Evolutionary conservation across 176 grass and related monocot genomes (phyloP).

Genomic region (Carex cristatella): DNA sequence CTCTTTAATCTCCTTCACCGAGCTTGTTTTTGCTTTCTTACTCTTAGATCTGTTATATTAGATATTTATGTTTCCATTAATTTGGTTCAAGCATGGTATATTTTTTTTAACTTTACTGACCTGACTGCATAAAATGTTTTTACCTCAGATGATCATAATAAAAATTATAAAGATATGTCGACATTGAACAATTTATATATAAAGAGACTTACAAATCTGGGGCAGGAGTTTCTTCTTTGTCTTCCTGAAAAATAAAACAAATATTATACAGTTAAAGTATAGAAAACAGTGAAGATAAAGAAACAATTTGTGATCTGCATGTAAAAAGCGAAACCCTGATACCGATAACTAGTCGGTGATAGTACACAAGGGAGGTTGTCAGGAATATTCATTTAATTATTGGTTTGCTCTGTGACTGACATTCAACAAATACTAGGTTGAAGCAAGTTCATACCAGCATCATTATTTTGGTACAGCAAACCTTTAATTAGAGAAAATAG

Average conservation of each 20-base stretch:
- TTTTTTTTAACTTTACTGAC: neutral
- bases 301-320: neutral
- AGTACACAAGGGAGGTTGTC: neutral
- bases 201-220: constrained; percentile 1
- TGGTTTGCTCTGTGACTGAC: neutral
- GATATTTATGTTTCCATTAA: neutral
- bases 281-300: neutral
- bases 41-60: neutral
- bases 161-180: too few relatives aligned
- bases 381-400: neutral
- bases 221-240: neutral
- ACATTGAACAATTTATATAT: neutral
- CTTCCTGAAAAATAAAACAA: constrained; percentile 1
- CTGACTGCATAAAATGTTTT: neutral
- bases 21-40: constrained; percentile 23
- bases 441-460: neutral
- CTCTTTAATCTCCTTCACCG: constrained; percentile 8
- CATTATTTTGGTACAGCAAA: neutral
- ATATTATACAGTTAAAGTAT: neutral
- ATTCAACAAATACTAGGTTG: neutral
- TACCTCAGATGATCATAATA: neutral
- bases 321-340: neutral
- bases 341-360: neutral
- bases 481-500: neutral
- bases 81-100: neutral